phyloP scores from a whole-genome alignment of 257 asterid species.

The Solanum clarkiae region DNA sequence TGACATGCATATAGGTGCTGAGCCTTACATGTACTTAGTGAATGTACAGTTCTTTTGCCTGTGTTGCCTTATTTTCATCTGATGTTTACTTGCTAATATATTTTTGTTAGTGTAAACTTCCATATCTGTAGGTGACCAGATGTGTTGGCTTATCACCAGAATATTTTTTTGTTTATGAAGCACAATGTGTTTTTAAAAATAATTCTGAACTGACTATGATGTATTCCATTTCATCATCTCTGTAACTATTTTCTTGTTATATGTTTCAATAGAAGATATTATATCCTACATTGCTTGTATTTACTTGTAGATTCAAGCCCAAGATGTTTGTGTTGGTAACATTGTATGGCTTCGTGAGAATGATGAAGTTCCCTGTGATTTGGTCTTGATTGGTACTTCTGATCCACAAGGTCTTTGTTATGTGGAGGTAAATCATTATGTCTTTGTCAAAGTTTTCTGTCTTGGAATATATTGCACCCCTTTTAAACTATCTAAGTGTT shows the following conservation, averaged over 20 bases:
- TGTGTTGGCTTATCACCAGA: background rate
- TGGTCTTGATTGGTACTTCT: slow-evolving; percentile 83
- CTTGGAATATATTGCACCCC: background rate
- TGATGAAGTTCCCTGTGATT: slow-evolving; percentile 99
- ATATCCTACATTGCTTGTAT: background rate
- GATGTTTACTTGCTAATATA: background rate
- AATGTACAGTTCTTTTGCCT: background rate
- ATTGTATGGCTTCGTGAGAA: slow-evolving; percentile 97
- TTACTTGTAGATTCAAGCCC: slow-evolving; percentile 70
- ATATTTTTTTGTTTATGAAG: background rate
- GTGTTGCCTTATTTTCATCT: background rate
- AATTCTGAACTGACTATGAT: background rate
- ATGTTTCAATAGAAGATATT: background rate
- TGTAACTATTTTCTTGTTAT: background rate
- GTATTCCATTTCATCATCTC: background rate
- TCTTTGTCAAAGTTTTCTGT: background rate
- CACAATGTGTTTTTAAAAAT: background rate
- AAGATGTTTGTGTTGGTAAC: slow-evolving; percentile 79
- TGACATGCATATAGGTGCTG: background rate
- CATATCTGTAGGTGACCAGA: background rate
- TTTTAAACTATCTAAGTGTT: background rate
- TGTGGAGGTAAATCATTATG: slow-evolving; percentile 57
- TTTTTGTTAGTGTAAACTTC: background rate
- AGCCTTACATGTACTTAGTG: background rate
- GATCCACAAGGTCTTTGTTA: slow-evolving; percentile 91